A percentile compares a stretch with the other conserved stretches of the same genome.
Evolutionary conservation across 768 basidiomycete genomes (phyloP).

Genomic region (Auricularia sp.): DNA sequence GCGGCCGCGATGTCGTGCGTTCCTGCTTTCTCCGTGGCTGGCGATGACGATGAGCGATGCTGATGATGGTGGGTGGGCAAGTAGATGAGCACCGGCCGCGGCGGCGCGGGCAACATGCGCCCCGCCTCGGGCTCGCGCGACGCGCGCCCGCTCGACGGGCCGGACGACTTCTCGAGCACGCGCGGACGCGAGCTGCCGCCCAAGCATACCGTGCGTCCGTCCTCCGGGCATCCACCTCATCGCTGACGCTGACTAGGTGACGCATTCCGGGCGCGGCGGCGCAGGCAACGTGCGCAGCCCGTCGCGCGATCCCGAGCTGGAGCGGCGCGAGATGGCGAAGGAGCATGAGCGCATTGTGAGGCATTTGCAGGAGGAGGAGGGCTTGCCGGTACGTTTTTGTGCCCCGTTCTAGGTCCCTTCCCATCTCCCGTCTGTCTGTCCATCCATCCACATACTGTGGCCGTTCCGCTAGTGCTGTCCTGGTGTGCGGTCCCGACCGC

Average conservation of each 20-base stretch:
- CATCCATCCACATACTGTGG: too few species aligned
- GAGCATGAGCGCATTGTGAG: slow-evolving; percentile 33
- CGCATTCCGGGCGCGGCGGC: slow-evolving; percentile 61
- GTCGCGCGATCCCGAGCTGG: slow-evolving; percentile 37
- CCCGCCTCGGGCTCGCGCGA: slow-evolving; percentile 19
- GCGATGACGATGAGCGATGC: background rate
- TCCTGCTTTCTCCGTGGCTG: too few species aligned
- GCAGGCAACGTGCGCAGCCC: slow-evolving; percentile 78
- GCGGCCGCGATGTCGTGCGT: background rate
- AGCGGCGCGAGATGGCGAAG: background rate
- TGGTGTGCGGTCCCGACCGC: too few species aligned
- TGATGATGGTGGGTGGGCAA: background rate
- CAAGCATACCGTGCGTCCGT: background rate
- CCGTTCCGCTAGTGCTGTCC: too few species aligned
- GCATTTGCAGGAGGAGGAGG: slow-evolving; percentile 18
- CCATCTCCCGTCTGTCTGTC: too few species aligned
- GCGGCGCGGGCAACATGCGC: slow-evolving; percentile 58
- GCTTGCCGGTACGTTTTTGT: background rate
- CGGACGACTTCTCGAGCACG: slow-evolving; percentile 45
- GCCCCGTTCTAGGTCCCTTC: slow-evolving; percentile 20
- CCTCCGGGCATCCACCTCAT: background rate
- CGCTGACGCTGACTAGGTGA: slow-evolving; percentile 13
- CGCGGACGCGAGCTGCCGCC: slow-evolving; percentile 47
- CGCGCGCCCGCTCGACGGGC: slow-evolving; percentile 20
- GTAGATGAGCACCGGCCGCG: slow-evolving; percentile 53